A percentile compares a stretch with the other conserved stretches of the same genome.
These are phyloP conservation scores for Hansenula sp. DNA, from an alignment of 1,139 yeast genomes.

Conservation along the genomic window DNA sequence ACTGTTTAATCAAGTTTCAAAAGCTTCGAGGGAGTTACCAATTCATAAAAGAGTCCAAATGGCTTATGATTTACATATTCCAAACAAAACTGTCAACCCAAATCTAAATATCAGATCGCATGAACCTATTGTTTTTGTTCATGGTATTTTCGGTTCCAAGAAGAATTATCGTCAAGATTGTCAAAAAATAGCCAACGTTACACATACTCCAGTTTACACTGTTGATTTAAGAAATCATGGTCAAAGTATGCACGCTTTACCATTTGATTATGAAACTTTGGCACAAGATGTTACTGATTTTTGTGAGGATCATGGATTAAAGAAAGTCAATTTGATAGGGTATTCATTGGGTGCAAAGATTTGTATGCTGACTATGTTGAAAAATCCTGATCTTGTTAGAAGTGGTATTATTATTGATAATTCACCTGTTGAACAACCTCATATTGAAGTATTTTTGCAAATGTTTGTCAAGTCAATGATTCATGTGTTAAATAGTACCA, in stretches of 20 bases:
- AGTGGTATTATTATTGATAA: constrained; percentile 44
- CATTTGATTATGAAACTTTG: constrained; percentile 37
- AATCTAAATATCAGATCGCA: constrained; percentile 19
- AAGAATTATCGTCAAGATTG: constrained; percentile 38
- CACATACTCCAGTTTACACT: constrained; percentile 33
- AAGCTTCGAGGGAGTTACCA: constrained; percentile 23
- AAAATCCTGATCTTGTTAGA: constrained; percentile 33
- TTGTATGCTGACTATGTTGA: constrained; percentile 40
- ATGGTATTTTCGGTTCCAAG: constrained; percentile 46
- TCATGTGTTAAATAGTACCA: constrained; percentile 13
- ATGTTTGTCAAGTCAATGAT: constrained; percentile 21
- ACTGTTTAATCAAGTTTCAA: constrained; percentile 4
- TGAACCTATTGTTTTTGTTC: constrained; percentile 39
- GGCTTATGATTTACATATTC: constrained; percentile 22
- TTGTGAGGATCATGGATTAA: constrained; percentile 27
- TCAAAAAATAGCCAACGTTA: constrained; percentile 28
- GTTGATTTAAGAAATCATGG: constrained; percentile 51
- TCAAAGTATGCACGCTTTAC: constrained; percentile 35
- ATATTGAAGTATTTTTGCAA: constrained; percentile 18
- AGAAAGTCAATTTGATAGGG: constrained; percentile 37
- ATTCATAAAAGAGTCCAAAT: constrained; percentile 17
- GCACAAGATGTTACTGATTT: constrained; percentile 37
- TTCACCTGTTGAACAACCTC: constrained; percentile 34
- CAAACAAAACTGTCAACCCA: constrained; percentile 23
- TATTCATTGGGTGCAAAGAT: constrained; percentile 55